These are phyloP conservation scores for Chytriomyces sp. DNA, from an alignment of 192 early-diverging fungal species.

Conservation along the genomic window DNA sequence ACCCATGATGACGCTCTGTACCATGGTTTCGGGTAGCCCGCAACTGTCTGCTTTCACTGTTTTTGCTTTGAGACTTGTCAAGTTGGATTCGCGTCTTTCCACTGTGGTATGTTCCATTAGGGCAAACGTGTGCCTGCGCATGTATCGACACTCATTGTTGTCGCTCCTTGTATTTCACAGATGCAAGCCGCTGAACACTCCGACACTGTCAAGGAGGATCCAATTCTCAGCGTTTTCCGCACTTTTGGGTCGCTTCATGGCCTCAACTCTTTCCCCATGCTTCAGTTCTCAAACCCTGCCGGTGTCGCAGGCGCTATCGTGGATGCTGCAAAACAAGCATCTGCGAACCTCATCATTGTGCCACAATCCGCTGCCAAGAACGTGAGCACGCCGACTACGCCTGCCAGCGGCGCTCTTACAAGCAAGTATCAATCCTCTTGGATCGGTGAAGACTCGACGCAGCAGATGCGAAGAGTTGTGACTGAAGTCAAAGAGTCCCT, in stretches of 20 bases:
- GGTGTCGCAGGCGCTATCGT: not conserved
- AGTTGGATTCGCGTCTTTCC: constrained; percentile 12
- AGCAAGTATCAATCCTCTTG: not conserved
- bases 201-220: constrained; percentile 6
- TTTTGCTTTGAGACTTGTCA: constrained; percentile 2
- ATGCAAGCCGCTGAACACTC: constrained; percentile 25
- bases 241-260: constrained; percentile 19
- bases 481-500: not conserved
- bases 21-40: not conserved
- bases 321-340: not conserved
- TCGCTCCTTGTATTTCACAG: too few species aligned
- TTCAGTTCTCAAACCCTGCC: not conserved
- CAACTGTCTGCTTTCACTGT: not conserved
- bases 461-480: not conserved
- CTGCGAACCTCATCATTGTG: constrained; percentile 13
- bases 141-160: too few species aligned
- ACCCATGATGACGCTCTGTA: constrained; percentile 13
- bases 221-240: constrained; percentile 24
- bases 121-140: too few species aligned
- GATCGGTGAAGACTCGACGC: not conserved
- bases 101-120: too few species aligned
- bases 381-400: not conserved
- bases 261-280: not conserved
- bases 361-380: constrained; percentile 7
- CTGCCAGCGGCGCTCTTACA: not conserved